Evolutionary conservation across 1,284 basidiomycete species (phyloP).

Genomic region (Cryptococcus amylolentus): DNA sequence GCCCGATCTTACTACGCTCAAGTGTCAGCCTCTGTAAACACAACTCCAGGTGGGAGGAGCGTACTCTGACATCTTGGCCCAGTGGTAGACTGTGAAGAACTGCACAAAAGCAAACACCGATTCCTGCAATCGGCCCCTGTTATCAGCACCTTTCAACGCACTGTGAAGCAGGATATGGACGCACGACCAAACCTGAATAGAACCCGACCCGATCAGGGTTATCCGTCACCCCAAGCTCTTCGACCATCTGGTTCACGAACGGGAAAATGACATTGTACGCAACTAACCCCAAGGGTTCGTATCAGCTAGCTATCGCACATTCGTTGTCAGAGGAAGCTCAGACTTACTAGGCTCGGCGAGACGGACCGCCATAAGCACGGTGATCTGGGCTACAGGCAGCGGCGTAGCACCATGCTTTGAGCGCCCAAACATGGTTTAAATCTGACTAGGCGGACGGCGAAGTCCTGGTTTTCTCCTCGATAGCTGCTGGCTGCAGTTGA

Average conservation of each 20-base stretch:
- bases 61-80: slow-evolving; percentile 46
- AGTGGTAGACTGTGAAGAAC: slow-evolving; percentile 48
- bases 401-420: slow-evolving; percentile 14
- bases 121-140: slow-evolving; percentile 19
- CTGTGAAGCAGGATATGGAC: slow-evolving; percentile 4
- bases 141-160: background rate
- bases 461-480: too few relatives aligned
- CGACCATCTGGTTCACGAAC: slow-evolving; percentile 52
- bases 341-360: slow-evolving; percentile 40
- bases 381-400: slow-evolving; percentile 33
- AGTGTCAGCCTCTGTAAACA: background rate
- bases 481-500: too few relatives aligned
- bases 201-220: slow-evolving; percentile 48
- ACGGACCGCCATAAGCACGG: slow-evolving; percentile 37
- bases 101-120: slow-evolving; percentile 47
- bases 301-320: background rate
- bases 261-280: slow-evolving; percentile 50
- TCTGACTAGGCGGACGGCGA: too few relatives aligned
- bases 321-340: background rate
- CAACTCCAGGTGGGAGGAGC: background rate
- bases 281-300: background rate
- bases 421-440: background rate
- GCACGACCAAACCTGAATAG: slow-evolving; percentile 44
- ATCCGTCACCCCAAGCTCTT: slow-evolving; percentile 47
- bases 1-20: slow-evolving; percentile 30